Evolutionary conservation across 306 rosid genomes (phyloP), one percentile per base, ranked within the genome.

Genomic region (Geum urbanum): DNA sequence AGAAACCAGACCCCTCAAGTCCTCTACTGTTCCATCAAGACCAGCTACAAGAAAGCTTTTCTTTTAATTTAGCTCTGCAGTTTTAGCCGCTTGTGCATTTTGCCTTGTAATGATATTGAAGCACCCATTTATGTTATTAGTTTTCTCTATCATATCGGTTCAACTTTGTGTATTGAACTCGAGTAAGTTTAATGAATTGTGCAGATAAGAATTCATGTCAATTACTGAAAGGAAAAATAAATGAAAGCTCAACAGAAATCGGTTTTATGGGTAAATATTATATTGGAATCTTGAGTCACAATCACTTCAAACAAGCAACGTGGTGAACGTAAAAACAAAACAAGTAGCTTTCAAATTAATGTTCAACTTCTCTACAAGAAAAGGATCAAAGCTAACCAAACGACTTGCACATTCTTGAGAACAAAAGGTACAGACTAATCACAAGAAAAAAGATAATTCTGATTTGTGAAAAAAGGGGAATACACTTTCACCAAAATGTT

Each of bases 401-500:
- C 20, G 35, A 65, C 66, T 44, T 47, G 65, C 74, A 72, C 20
- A 47, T 52, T 69, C 60, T 45, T 18, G 70, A 70, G 54, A 71
- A 74, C 5, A 51, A 70, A 15, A 18, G 8, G 7, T 11, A 43
- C 61, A 48, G 61, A 55, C n/a, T 54, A 14, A 73, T 85, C 78
- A 91, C 90, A 90, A 78, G 86, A 88, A 94, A 19, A 87, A 68
- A 41, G 61, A 73, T 65, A 84, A 69, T 78, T 88, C 95, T 1
- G 95, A 78, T 82, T 82, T 88, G 16, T 95, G 96, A 43, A 75
- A 63, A 44, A 81, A 88, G 63, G 92, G 67, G n/a, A 82, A 74
- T 65, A 94, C 18, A 39, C 94, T 79, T 77, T 85, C 86, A 4
- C 97, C 95, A 56, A 94, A 94, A 54, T 86, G 69, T 77, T 83